These are phyloP conservation scores for Lyophyllum decastes DNA, from an alignment of 768 basidiomycete genomes.

Conservation along the genomic window DNA sequence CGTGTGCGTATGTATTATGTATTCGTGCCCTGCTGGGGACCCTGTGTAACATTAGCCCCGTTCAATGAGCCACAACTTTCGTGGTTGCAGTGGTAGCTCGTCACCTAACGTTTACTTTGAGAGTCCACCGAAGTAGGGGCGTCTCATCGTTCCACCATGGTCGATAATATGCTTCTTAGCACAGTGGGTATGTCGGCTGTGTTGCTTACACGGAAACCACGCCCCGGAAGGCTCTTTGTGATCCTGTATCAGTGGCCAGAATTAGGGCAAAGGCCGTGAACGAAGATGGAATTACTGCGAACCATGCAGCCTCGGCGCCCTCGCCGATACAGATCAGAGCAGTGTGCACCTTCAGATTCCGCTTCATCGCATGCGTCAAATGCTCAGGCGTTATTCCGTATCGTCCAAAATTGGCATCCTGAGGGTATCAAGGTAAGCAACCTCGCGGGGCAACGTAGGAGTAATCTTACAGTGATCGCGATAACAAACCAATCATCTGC, in stretches of 20 bases:
- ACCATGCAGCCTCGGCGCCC: slow-evolving; percentile 67
- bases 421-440: not conserved
- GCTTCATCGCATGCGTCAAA: slow-evolving; percentile 55
- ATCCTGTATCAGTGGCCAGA: slow-evolving; percentile 41
- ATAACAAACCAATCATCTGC: slow-evolving; percentile 74
- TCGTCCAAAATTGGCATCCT: slow-evolving; percentile 68
- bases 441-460: not conserved
- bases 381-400: slow-evolving; percentile 65
- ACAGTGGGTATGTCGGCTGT: slow-evolving; percentile 68
- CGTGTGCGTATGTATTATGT: too few relatives aligned
- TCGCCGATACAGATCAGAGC: slow-evolving; percentile 72
- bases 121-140: too few relatives aligned
- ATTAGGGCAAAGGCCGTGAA: not conserved
- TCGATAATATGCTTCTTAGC: slow-evolving; percentile 59
- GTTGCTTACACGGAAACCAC: slow-evolving; percentile 59
- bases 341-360: slow-evolving; percentile 64
- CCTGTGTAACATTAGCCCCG: too few relatives aligned
- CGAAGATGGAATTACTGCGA: slow-evolving; percentile 8
- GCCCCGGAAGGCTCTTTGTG: slow-evolving; percentile 59
- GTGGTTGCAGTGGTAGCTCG: too few relatives aligned
- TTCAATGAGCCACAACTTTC: too few relatives aligned
- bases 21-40: too few relatives aligned
- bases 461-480: slow-evolving; percentile 50
- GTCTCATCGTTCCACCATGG: slow-evolving; percentile 48
- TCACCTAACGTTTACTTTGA: too few relatives aligned